These are phyloP conservation scores for Fusarium mangiferae DNA, from an alignment of 2,329 filamentous ascomycete species.

Conservation along the genomic window DNA sequence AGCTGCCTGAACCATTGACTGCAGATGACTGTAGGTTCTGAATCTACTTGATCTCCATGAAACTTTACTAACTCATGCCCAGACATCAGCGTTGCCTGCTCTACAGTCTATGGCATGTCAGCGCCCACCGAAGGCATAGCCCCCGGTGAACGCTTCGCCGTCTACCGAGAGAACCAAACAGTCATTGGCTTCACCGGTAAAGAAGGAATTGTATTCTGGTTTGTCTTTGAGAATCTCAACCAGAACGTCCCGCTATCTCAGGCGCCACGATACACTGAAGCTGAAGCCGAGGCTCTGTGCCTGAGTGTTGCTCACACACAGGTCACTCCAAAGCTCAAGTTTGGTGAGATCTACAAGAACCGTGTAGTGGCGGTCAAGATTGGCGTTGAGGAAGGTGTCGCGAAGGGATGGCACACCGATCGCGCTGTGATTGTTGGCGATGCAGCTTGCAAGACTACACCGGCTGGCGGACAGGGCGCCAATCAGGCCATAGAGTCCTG, in stretches of 20 bases:
- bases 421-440: neutral
- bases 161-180: neutral
- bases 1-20: neutral
- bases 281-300: neutral
- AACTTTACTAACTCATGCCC: accelerated
- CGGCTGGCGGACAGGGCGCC: neutral
- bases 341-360: neutral
- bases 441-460: neutral
- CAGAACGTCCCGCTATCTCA: neutral
- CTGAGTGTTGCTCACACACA: neutral
- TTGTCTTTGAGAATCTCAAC: neutral
- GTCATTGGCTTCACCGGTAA: neutral
- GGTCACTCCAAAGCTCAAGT: neutral
- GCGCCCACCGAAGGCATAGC: neutral
- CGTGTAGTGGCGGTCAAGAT: neutral
- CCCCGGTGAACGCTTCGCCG: neutral
- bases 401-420: neutral
- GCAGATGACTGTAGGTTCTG: neutral
- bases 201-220: neutral
- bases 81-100: neutral
- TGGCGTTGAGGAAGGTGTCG: neutral
- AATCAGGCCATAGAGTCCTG: constrained; percentile 1
- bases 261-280: neutral
- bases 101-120: neutral
- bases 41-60: accelerated